Base-by-base conservation (phyloP, 371 early-diverging fungal species). In the Smittium culicis region DNA sequence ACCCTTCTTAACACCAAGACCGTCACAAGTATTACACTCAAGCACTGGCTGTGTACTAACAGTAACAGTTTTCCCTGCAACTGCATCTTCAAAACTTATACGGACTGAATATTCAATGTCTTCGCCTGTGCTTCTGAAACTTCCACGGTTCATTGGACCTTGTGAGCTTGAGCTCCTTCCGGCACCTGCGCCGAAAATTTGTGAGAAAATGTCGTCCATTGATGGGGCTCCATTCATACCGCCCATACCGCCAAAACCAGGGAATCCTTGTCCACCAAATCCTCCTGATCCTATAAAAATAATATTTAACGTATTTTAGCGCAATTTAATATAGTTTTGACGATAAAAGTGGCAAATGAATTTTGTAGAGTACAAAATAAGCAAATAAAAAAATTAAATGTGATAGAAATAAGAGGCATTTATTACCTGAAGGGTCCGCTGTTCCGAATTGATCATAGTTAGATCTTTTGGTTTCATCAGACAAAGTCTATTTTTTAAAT, bases 391-490 rank as follows among this genome's bases (percentile, higher is more conserved):
- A n/a, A n/a, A n/a, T n/a, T n/a, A n/a, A n/a, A n/a, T n/a, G n/a
- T n/a, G n/a, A n/a, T n/a, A n/a, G n/a, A n/a, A n/a, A n/a, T n/a
- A n/a, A n/a, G n/a, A n/a, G n/a, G n/a, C n/a, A n/a, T 8, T 62
- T 29, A 28, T 62, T 69, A 65, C 72, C 68, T 24, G 56, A 61
- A 16, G 71, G 68, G 17, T 73, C 71, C 14, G 71, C 74, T 8
- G 84, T 70, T 71, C 96, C 96, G 78, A 87, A 92, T 75, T 89
- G 88, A 78, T 96, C 96, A 68, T 91, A 96, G 33, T 86, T 82
- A 11, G 88, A 83, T 59, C 91, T 84, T 79, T 95, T 96, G 71
- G 84, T 78, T 35, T 90, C 91, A 70, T 96, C 96, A 0, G 91
- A 90, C 24, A 96, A 74, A 67, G 92, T 89, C 66, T 66, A 66